Conservation (phyloP, 2,329 filamentous ascomycete species). For the Phialophora macrospora region DNA sequence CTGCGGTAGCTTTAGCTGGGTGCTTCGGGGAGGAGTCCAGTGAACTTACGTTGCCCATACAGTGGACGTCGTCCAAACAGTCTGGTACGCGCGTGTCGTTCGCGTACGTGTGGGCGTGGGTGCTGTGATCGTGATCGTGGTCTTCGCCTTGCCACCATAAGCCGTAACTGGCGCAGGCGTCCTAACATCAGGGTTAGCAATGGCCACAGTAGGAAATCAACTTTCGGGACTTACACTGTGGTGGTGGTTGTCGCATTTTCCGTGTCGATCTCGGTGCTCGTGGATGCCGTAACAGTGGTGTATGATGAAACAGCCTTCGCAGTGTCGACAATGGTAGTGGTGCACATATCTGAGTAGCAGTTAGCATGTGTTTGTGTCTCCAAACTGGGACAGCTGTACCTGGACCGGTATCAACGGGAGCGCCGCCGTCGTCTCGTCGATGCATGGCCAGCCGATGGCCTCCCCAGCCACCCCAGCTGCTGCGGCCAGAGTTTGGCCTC, state of each 20-base stretch:
- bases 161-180: slow-evolving; percentile 35
- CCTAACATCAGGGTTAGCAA: slow-evolving; percentile 10
- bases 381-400: slow-evolving; percentile 9
- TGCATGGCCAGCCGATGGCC: slow-evolving; percentile 3
- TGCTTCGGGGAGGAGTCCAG: neutral
- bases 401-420: slow-evolving; percentile 25
- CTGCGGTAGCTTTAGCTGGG: slow-evolving; percentile 21
- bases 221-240: slow-evolving; percentile 28
- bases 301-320: slow-evolving; percentile 25
- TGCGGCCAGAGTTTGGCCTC: neutral
- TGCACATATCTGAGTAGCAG: slow-evolving; percentile 30
- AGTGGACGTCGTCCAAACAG: slow-evolving; percentile 31
- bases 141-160: slow-evolving; percentile 29
- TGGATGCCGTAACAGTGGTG: slow-evolving; percentile 31
- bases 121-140: slow-evolving; percentile 33
- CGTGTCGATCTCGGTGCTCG: slow-evolving; percentile 33
- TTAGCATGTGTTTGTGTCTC: neutral
- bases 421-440: slow-evolving; percentile 3
- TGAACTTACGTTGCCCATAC: slow-evolving; percentile 32
- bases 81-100: slow-evolving; percentile 22
- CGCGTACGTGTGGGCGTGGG: slow-evolving; percentile 32
- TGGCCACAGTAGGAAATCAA: neutral
- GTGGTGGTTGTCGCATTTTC: slow-evolving; percentile 28
- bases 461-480: slow-evolving; percentile 4
- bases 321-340: slow-evolving; percentile 30